Evolutionary conservation across 2,329 filamentous ascomycete genomes (phyloP).

Genomic region (Xylariomycetidae sp.): DNA sequence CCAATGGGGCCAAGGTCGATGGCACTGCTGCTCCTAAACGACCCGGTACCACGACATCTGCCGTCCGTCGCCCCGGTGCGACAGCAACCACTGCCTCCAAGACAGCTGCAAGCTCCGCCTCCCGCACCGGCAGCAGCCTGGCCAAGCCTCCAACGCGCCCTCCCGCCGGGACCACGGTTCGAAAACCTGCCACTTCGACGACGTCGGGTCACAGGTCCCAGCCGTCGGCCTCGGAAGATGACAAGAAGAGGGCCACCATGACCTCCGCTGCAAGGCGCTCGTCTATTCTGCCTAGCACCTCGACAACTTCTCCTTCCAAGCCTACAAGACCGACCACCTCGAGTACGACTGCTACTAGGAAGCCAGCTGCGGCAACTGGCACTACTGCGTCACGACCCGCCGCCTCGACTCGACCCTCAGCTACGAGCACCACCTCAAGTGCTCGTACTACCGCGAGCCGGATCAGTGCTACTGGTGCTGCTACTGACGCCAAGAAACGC

Average conservation of each 20-base stretch:
- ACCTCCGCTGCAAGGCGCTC: constrained; percentile 37
- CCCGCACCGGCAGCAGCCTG: constrained; percentile 36
- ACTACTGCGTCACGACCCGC: constrained; percentile 28
- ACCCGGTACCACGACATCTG: constrained; percentile 27
- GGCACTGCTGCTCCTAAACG: constrained; percentile 32
- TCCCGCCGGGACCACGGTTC: constrained; percentile 31
- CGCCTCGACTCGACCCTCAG: constrained; percentile 31
- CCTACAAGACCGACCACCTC: constrained; percentile 31
- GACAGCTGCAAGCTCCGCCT: constrained; percentile 23
- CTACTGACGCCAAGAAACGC: constrained; percentile 52
- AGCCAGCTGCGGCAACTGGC: constrained; percentile 19
- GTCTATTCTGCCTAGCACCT: constrained; percentile 38
- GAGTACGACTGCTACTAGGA: constrained; percentile 27
- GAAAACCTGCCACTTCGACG: constrained; percentile 29
- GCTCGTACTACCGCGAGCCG: constrained; percentile 16
- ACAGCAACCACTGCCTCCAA: constrained; percentile 21
- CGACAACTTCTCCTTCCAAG: constrained; percentile 26
- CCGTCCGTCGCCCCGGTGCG: constrained; percentile 29
- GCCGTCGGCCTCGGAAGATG: constrained; percentile 47
- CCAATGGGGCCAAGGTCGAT: constrained; percentile 29
- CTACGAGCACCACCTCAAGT: constrained; percentile 28
- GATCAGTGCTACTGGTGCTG: constrained; percentile 15
- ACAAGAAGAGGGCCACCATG: constrained; percentile 38
- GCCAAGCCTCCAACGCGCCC: constrained; percentile 47
- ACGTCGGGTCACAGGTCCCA: constrained; percentile 40